Evolutionary conservation across 805 yeast genomes (phyloP), one percentile per base, ranked within the genome.

Genomic region (Saccharomycopsis amapae): DNA sequence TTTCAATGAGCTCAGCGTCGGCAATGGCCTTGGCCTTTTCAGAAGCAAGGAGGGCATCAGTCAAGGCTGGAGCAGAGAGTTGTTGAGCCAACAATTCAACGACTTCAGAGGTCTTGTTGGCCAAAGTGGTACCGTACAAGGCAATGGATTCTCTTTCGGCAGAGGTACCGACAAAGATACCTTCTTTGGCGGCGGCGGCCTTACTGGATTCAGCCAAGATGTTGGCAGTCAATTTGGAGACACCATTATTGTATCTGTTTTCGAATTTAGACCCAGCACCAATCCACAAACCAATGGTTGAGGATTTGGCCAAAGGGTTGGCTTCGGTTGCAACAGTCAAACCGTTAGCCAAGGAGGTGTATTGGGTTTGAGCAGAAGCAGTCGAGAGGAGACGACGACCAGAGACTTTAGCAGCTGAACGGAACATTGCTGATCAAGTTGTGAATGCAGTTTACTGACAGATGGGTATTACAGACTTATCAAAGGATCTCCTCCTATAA

Each of bases 191-290:
- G 37, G 73, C 70, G 10, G 57, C 63, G 32, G 48, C 49, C n/a
- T 56, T 50, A 45, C 62, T 61, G 30, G 62, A 59, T 9, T 62
- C 55, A 32, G 64, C 61, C 59, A 82, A 67, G 20, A 74, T 63
- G 50, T 72, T 66, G 61, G 81, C 68, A 54, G 78, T 69, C 56
- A 85, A 66, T 52, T 81, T 75, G 45, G 90, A 76, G 44, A 81
- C 78, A 76, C 95, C 95, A 56, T 85, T 84, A 70, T 79, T 81
- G 76, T 78, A 83, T 37, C 85, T 72, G 66, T 81, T 83, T 65
- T 85, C 95, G 44, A 83, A 65, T 62, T 88, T 71, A 41, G 90
- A 78, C 63, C 95, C 95, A 42, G 88, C 84, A 55, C 81, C 83
- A 61, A 72, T 68, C 63, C 73, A 84, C 48, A 81, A 65, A 64